phyloP scores from a whole-genome alignment of 169 alveolate genomes.

The Plasmodium blacklocki region DNA sequence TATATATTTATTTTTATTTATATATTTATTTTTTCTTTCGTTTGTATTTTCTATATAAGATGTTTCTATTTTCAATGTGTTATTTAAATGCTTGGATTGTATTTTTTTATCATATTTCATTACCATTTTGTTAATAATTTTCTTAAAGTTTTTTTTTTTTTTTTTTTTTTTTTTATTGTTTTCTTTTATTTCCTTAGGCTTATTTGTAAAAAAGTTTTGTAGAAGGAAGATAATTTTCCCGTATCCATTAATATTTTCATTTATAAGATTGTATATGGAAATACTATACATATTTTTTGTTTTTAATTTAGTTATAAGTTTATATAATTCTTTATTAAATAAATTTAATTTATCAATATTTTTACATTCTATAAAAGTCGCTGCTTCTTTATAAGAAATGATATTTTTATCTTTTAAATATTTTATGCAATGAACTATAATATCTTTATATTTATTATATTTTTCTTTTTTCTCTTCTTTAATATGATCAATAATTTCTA shows the following conservation, averaged over 20 bases:
- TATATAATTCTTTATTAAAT: conserved; percentile 46
- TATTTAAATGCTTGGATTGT: background rate
- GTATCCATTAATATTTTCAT: conserved; percentile 51
- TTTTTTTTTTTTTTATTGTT: background rate
- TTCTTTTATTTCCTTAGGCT: background rate
- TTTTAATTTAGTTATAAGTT: conserved; percentile 44
- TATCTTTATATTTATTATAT: conserved; percentile 40
- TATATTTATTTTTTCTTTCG: background rate
- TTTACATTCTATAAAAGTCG: conserved; percentile 52
- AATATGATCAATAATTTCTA: conserved; percentile 23
- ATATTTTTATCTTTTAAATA: conserved; percentile 12
- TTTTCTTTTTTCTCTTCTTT: conserved; percentile 1
- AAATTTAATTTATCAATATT: conserved; percentile 40
- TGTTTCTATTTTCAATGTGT: background rate
- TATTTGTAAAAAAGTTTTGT: conserved; percentile 27
- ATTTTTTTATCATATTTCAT: background rate
- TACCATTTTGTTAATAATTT: background rate
- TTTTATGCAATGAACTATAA: background rate
- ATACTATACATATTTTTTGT: conserved; percentile 71
- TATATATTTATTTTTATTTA: background rate
- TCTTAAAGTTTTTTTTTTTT: conserved; percentile 8
- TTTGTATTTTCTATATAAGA: background rate
- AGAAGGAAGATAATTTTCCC: conserved; percentile 30
- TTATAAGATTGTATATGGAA: conserved; percentile 27
- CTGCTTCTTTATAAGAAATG: conserved; percentile 46